These are phyloP conservation scores for Starmera quercuum DNA, from an alignment of 805 yeast species.

Conservation along the genomic window DNA sequence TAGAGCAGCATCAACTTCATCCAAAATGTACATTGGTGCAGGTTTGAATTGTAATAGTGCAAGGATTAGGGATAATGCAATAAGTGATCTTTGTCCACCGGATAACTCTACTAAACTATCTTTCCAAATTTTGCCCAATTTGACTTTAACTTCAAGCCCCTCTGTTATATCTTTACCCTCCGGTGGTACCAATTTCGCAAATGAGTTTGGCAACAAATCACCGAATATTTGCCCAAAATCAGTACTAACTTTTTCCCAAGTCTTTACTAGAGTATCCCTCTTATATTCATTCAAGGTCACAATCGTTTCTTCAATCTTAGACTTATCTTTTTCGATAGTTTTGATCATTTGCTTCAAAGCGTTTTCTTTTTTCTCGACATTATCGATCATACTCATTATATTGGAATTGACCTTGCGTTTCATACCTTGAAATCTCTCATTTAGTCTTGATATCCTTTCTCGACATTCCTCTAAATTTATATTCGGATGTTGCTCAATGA, in stretches of 20 bases:
- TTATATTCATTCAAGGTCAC: constrained; percentile 79
- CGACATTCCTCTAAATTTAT: constrained; percentile 58
- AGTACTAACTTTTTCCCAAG: constrained; percentile 78
- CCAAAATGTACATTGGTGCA: constrained; percentile 96
- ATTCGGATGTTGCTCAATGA: constrained; percentile 55
- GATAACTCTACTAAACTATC: constrained; percentile 90
- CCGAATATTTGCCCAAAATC: constrained; percentile 90
- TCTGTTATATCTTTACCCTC: constrained; percentile 78
- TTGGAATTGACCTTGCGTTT: constrained; percentile 76
- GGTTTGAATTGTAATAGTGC: constrained; percentile 92
- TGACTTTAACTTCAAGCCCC: constrained; percentile 87
- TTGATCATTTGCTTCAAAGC: constrained; percentile 72
- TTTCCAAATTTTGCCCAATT: constrained; percentile 91
- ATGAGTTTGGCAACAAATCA: constrained; percentile 82
- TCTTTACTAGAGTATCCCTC: constrained; percentile 69
- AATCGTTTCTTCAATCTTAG: constrained; percentile 84
- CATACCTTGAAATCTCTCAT: constrained; percentile 58
- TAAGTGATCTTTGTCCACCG: constrained; percentile 95
- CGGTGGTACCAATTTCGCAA: constrained; percentile 79
- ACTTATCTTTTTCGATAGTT: constrained; percentile 83
- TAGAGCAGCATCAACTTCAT: constrained; percentile 97
- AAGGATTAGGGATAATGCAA: constrained; percentile 86
- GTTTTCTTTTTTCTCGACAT: constrained; percentile 79
- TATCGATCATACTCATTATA: constrained; percentile 87
- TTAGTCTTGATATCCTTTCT: constrained; percentile 46